Base-by-base conservation (phyloP, 2,329 filamentous ascomycete genomes). In the Colletotrichum falcatum region DNA sequence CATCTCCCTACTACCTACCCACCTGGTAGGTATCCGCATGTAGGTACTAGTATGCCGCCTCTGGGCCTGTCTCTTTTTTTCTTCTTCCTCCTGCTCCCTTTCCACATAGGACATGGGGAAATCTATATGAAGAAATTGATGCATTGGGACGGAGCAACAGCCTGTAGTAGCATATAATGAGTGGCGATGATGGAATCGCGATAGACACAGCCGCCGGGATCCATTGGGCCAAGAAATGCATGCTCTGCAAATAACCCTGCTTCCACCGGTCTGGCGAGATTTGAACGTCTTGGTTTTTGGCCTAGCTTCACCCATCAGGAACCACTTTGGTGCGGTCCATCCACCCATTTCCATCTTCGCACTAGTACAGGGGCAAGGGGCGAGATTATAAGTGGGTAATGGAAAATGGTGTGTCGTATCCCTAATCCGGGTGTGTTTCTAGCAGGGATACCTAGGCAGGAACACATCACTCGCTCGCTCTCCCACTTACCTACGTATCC, bases 221-320 rank as follows among this genome's bases (percentile, higher is more conserved):
- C 11, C 62, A 66, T 60, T 44, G 18, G 35, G 35, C 63, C 30
- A 68, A 67, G 64, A 67, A 62, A 55, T 63, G 58, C 51, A 55
- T 63, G 58, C 51, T 58, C 35, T 62, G 33, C 48, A 42, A 23
- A 18, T 33, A 62, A 54, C 60, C 64, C 64, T 70, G 67, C 58
- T 67, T 67, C 64, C 67, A 67, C 68, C 64, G 53, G n/a, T 68
- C 66, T 72, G 63, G 74, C 76, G 74, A 75, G 72, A 76, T 76
- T 76, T 74, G 75, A 74, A 63, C 70, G 74, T 75, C 74, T 75
- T 75, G 74, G 70, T 74, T 76, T 69, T 66, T 69, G 55, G 65
- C 44, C 26, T 71, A 71, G 69, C 69, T 70, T 39, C 48, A 54
- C 51, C 65, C 55, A 65, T 69, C 68, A 55, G 66, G 65, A 71